Base-by-base conservation (phyloP, 2,329 filamentous ascomycete genomes). In the Aspergillus sojae region DNA sequence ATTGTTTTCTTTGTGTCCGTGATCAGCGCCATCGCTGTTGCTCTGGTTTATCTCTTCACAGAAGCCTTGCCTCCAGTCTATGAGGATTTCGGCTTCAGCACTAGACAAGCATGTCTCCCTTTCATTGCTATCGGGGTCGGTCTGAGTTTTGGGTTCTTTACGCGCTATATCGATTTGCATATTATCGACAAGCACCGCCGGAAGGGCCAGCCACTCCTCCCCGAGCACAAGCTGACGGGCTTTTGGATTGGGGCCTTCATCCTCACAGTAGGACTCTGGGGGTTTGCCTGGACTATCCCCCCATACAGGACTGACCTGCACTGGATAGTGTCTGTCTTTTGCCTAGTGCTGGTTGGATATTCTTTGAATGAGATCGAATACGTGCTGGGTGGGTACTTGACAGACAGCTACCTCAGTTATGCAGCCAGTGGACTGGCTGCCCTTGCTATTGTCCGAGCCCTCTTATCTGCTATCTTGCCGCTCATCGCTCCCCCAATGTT, bases 1-100 rank as follows among this genome's bases (percentile, higher is more conserved):
- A 79, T 85, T 45, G 78, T 84, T 32, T 76, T 80, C 43, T 70
- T 78, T 45, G 75, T 80, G 12, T 75, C 81, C 0, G 71, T 81
- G 26, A 80, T 84, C 65, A 79, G 76, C 10, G 79, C 79, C 10
- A 70, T 79, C 19, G 77, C 78, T 7, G 82, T 80, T 66, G 80
- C 77, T 0, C 71, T 84, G n/a, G 79, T 84, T 30, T 85, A 84
- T 64, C 77, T 84, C 4, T 82, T 83, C 65, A 80, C 81, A 0
- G 81, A 83, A 71, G 76, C 79, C 0, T 67, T 84, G 7, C 71
- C 74, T 1, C 66, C 74, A 2, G 75, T 83, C 5, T 84, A 81
- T 66, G 53, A 70, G 28, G 70, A 71, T 5, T 65, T 78, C 50
- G 73, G 74, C 2, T 76, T 81, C 66, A 67, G 68, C 14, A 52